Percentiles rank a stretch among this genome's conserved stretches.
Evolutionary conservation across 2,329 filamentous ascomycete species (phyloP).

Genomic region (Diaporthe velutina): DNA sequence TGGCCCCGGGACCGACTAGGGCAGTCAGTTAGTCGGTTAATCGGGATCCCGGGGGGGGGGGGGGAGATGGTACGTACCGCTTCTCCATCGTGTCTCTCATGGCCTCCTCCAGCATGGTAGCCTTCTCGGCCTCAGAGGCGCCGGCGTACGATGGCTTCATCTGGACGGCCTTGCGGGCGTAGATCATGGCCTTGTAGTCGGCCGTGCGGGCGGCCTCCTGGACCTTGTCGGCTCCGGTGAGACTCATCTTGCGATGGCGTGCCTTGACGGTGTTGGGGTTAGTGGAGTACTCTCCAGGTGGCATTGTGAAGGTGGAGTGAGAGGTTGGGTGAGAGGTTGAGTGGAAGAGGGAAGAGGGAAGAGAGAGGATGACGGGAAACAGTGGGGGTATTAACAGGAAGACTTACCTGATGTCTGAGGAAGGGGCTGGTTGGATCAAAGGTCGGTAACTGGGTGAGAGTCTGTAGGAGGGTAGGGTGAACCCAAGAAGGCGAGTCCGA

Average conservation of each 20-base stretch:
- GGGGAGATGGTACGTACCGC: conserved; percentile 14
- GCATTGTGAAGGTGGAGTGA: not conserved
- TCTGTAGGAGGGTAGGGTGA: too few relatives aligned
- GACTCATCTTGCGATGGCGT: conserved; percentile 41
- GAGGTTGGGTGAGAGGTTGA: too few relatives aligned
- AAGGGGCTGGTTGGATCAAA: not conserved
- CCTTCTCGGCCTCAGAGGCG: conserved; percentile 30
- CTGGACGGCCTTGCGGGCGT: conserved; percentile 32
- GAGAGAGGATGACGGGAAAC: too few relatives aligned
- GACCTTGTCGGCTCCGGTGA: conserved; percentile 10
- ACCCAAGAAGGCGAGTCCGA: too few relatives aligned
- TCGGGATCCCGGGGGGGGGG: not conserved
- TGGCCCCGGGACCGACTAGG: conserved; percentile 28
- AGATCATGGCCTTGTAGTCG: conserved; percentile 41
- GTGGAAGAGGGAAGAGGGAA: not conserved
- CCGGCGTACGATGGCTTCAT: conserved; percentile 19
- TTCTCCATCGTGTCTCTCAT: conserved; percentile 38
- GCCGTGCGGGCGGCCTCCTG: conserved; percentile 32
- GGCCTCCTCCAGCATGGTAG: conserved; percentile 30
- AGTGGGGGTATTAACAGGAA: not conserved
- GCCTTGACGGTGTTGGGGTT: conserved; percentile 45
- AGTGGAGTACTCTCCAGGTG: conserved; percentile 44
- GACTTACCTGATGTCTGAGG: not conserved
- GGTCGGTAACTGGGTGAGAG: not conserved
- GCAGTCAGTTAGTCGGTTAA: not conserved